Base-by-base conservation (phyloP, 805 yeast species). In the Monosporozyma solicola region DNA sequence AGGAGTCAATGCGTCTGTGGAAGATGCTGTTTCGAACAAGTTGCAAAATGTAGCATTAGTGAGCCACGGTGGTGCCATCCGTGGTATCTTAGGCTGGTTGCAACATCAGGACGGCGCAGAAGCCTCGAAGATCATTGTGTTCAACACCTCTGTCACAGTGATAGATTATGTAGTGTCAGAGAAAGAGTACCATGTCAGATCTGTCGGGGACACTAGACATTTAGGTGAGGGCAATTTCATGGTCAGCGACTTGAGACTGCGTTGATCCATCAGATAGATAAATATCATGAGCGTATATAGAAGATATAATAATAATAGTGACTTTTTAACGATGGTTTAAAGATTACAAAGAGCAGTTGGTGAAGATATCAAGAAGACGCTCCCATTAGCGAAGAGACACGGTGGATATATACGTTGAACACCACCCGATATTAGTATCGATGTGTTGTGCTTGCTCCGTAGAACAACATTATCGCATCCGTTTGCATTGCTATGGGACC, bases 1-100 rank as follows among this genome's bases (percentile, higher is more conserved):
- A 5, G 80, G 75, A 49, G 76, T 85, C 72, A 66, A 72, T 24
- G 50, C 54, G 1, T 67, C 79, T 0, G 63, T 81, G 3, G 68
- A 72, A 9, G 71, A 70, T 29, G 59, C 65, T 3, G 59, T 58
- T 0, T 61, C 69, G 1, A 66, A 67, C 25, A 63, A 53, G 0
- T 55, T 53, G 7, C 68, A 67, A 49, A 86, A 85, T 59, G 75
- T 85, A 2, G 71, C 83, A 13, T 54, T 87, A 22, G 80, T 88
- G 53, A 80, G 89, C 13, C 96, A 88, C 65, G 96, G 96, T 22
- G 95, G 95, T 8, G 85, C 85, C 1, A 82, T 88, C 16, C 78
- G 87, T 47, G 77, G 81, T 31, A 74, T 83, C 39, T 63, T 80
- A 41, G 77, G 77, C 55, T 74, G 82, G 63, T 69, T 85, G 45